Conservation (phyloP, 2,329 filamentous ascomycete genomes). For the Canariomyces notabilis region DNA sequence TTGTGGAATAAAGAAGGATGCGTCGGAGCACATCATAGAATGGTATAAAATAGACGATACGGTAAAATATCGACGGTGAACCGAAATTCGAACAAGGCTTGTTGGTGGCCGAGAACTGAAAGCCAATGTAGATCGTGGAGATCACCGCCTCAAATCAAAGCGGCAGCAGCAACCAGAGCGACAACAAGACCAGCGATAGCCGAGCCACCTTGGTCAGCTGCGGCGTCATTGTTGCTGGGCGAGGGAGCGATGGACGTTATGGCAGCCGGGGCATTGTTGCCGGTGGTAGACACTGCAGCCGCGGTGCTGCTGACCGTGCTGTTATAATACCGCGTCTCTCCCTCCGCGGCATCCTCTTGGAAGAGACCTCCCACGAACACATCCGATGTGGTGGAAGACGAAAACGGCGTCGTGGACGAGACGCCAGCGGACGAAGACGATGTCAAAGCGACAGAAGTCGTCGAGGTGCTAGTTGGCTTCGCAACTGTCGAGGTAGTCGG, state of each 20-base stretch:
- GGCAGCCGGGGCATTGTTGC: slow-evolving; percentile 16
- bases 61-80: slow-evolving; percentile 14
- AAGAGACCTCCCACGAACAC: slow-evolving; percentile 42
- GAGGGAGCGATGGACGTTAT: slow-evolving; percentile 24
- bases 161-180: slow-evolving; percentile 50
- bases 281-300: too few species aligned
- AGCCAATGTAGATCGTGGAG: too few species aligned
- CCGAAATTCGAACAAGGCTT: slow-evolving; percentile 9
- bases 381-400: slow-evolving; percentile 14
- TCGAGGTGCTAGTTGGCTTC: slow-evolving; percentile 7
- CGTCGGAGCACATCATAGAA: too few species aligned
- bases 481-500: slow-evolving; percentile 14
- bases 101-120: too few species aligned
- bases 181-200: slow-evolving; percentile 51
- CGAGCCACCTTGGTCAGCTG: slow-evolving; percentile 43
- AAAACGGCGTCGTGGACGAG: slow-evolving; percentile 21
- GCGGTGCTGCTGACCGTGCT: too few species aligned
- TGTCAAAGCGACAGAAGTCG: slow-evolving; percentile 10
- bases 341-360: slow-evolving; percentile 40
- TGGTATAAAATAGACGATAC: too few species aligned
- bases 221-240: slow-evolving; percentile 40
- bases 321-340: neutral
- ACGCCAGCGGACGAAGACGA: slow-evolving; percentile 24
- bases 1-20: too few species aligned
- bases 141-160: slow-evolving; percentile 35